Evolutionary conservation across 805 yeast species (phyloP).

Genomic region (Saturnispora serradocipensis): DNA sequence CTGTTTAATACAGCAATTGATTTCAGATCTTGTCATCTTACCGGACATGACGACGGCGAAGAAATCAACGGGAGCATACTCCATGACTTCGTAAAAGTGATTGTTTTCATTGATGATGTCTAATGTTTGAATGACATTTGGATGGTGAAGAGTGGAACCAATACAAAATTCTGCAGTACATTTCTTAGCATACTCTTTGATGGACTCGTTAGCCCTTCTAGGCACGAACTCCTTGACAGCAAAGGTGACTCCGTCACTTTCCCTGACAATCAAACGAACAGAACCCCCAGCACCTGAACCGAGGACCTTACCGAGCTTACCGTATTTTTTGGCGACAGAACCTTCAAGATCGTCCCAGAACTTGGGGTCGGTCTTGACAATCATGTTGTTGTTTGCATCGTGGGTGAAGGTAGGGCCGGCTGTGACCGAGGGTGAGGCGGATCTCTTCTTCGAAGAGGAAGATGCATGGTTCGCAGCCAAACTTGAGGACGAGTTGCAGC

Average conservation of each 20-base stretch:
- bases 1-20: slow-evolving; percentile 74
- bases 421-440: slow-evolving; percentile 13
- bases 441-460: slow-evolving; percentile 4
- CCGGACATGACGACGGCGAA: slow-evolving; percentile 86
- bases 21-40: slow-evolving; percentile 70
- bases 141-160: slow-evolving; percentile 74
- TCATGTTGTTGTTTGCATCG: slow-evolving; percentile 32
- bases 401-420: slow-evolving; percentile 31
- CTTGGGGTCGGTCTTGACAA: slow-evolving; percentile 29
- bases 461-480: not conserved
- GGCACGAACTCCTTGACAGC: slow-evolving; percentile 81
- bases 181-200: slow-evolving; percentile 74
- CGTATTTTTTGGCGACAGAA: slow-evolving; percentile 50
- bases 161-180: slow-evolving; percentile 86
- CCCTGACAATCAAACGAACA: slow-evolving; percentile 61
- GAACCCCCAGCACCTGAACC: slow-evolving; percentile 90
- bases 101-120: slow-evolving; percentile 63
- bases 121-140: slow-evolving; percentile 69
- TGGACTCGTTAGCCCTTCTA: slow-evolving; percentile 56
- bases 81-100: slow-evolving; percentile 76
- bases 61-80: slow-evolving; percentile 76
- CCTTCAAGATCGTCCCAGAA: slow-evolving; percentile 45
- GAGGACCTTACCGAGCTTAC: slow-evolving; percentile 61
- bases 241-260: slow-evolving; percentile 60
- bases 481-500: slow-evolving; percentile 1